A percentile compares a stretch with the other conserved stretches of the same genome.
Evolutionary conservation across 78 protist species (phyloP).

Genomic region (Acrasis kona): DNA sequence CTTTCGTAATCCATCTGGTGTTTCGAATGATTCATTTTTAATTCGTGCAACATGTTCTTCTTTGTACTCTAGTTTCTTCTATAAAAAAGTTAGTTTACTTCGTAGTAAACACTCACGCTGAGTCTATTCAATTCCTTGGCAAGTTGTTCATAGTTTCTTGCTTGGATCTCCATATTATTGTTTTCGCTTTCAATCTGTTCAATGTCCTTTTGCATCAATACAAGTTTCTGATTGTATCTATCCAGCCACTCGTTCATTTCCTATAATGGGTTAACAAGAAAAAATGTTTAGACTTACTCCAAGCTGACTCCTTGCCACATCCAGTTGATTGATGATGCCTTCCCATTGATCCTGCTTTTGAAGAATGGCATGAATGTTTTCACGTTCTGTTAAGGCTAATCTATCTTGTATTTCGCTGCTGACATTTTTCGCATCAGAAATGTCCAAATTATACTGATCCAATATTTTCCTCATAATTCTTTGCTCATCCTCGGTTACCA

Average conservation of each 20-base stretch:
- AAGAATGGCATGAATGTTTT: background rate
- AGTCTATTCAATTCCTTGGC: background rate
- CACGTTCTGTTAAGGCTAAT: background rate
- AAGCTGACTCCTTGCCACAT: background rate
- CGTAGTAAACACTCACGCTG: background rate
- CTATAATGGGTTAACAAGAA: background rate
- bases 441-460: background rate
- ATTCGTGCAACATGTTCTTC: background rate
- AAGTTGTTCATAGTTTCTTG: background rate
- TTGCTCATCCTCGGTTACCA: background rate
- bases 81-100: background rate
- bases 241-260: background rate
- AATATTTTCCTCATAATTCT: background rate
- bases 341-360: background rate
- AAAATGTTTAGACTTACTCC: background rate
- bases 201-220: background rate
- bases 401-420: background rate
- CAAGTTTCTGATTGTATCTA: background rate
- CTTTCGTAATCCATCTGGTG: background rate
- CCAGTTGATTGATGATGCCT: background rate
- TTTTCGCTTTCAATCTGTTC: background rate
- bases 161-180: background rate
- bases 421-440: background rate
- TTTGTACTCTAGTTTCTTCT: background rate
- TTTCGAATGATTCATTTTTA: background rate